Base-by-base conservation (phyloP, 805 yeast species). In the Scheffersomyces stipitis region DNA sequence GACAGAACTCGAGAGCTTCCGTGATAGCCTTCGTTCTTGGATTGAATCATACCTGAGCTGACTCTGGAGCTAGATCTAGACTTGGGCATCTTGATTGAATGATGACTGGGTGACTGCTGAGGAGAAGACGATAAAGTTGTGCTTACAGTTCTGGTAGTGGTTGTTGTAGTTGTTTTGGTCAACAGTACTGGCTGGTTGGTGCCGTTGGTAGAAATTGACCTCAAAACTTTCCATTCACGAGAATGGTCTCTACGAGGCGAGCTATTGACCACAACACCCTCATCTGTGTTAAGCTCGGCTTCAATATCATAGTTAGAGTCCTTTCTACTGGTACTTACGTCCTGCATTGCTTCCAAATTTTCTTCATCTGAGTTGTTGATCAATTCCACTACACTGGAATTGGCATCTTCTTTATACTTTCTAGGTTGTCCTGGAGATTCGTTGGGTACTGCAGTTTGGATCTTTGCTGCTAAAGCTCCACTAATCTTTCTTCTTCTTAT, bases 351-450 rank as follows among this genome's bases (percentile, higher is more conserved):
- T 40, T 37, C 49, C 15, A 35, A 36, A 14, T 41, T 45, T 36
- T 72, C 77, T 18, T 70, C 76, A 41, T 72, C 78, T 2, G 75
- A 66, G 45, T 71, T 71, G 38, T 69, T 69, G 28, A 57, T 53
- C 8, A 64, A 53, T 53, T 76, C 56, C 47, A 70, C 53, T 45
- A 72, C 29, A 54, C 59, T 52, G 7, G 43, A 34, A 3, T 58
- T 45, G 33, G 44, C 48, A 6, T 54, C 49, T 4, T 68, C 66
- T 26, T 65, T 60, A 46, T 65, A 65, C 52, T 91, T 91, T 54
- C 97, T 77, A 28, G 99, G 99, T 62, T 93, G 99, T 2, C 98
- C 99, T 0, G 99, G 99, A 2, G 96, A 87, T 34, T 87, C 87
- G 46, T 77, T 76, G 4, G 98, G 99, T 14, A 93, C 89, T 0